These are phyloP conservation scores for Penicillium robsamsonii DNA, from an alignment of 495 filamentous ascomycete genomes.

Conservation along the genomic window DNA sequence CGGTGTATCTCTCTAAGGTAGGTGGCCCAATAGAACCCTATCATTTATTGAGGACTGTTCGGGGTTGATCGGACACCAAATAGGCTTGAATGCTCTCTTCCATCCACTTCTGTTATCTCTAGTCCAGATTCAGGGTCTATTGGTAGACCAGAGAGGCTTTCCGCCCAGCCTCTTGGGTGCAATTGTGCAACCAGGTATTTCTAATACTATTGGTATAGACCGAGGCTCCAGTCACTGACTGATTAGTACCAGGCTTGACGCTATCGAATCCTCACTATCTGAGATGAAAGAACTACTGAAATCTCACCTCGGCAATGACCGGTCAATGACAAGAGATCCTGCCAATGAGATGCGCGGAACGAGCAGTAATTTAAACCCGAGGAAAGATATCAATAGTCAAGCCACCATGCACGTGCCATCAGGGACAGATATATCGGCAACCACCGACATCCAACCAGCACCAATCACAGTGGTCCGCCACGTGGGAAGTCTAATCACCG, in stretches of 20 bases:
- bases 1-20: constrained; percentile 13
- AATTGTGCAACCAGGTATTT: constrained; percentile 6
- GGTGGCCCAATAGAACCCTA: not conserved
- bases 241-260: not conserved
- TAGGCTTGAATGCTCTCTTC: constrained; percentile 11
- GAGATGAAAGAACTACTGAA: constrained; percentile 9
- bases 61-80: not conserved
- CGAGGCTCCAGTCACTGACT: not conserved
- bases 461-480: constrained; percentile 12
- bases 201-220: not conserved
- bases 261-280: constrained; percentile 1
- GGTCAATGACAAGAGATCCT: not conserved
- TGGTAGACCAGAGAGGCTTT: not conserved
- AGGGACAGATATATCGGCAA: not conserved
- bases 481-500: constrained; percentile 11
- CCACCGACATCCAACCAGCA: constrained; percentile 6
- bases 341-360: not conserved
- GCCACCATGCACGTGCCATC: not conserved
- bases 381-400: not conserved
- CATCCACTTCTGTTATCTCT: constrained; percentile 5
- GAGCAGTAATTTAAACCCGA: not conserved
- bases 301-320: not conserved
- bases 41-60: not conserved
- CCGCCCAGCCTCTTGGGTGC: not conserved
- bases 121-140: not conserved